Conservation (phyloP, 2,329 filamentous ascomycete genomes). For the Penicillium nordicum region DNA sequence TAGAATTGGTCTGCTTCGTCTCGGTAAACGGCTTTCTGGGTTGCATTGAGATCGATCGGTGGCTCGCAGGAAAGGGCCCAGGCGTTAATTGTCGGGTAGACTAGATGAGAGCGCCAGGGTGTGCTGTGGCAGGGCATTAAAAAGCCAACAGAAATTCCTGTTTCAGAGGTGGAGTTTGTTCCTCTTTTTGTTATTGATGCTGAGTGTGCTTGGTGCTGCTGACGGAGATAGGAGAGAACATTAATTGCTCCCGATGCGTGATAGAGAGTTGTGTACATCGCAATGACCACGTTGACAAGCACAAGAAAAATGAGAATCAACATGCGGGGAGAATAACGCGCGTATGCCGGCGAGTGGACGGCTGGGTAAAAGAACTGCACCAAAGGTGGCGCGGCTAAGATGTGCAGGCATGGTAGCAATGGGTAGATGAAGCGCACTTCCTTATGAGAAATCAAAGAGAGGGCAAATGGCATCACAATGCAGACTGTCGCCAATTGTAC, state of each 20-base stretch:
- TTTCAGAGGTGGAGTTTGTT: constrained; percentile 14
- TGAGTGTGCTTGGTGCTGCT: constrained; percentile 62
- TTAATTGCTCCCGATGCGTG: constrained; percentile 79
- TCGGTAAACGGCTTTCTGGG: constrained; percentile 65
- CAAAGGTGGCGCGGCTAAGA: constrained; percentile 69
- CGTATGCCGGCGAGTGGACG: constrained; percentile 31
- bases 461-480: constrained; percentile 56
- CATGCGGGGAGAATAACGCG: constrained; percentile 44
- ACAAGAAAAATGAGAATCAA: constrained; percentile 58
- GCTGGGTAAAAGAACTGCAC: constrained; percentile 60
- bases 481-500: constrained; percentile 58
- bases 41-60: constrained; percentile 63
- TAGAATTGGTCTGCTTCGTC: constrained; percentile 95
- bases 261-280: constrained; percentile 67
- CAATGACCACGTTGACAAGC: constrained; percentile 65
- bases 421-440: constrained; percentile 97
- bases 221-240: constrained; percentile 72
- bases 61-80: constrained; percentile 91
- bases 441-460: constrained; percentile 87
- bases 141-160: constrained; percentile 63
- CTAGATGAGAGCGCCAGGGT: constrained; percentile 85
- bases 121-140: constrained; percentile 95
- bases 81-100: constrained; percentile 69
- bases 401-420: constrained; percentile 78
- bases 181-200: constrained; percentile 28